phyloP scores from a whole-genome alignment of 495 filamentous ascomycete genomes.

The Penicillium malachiteum region DNA sequence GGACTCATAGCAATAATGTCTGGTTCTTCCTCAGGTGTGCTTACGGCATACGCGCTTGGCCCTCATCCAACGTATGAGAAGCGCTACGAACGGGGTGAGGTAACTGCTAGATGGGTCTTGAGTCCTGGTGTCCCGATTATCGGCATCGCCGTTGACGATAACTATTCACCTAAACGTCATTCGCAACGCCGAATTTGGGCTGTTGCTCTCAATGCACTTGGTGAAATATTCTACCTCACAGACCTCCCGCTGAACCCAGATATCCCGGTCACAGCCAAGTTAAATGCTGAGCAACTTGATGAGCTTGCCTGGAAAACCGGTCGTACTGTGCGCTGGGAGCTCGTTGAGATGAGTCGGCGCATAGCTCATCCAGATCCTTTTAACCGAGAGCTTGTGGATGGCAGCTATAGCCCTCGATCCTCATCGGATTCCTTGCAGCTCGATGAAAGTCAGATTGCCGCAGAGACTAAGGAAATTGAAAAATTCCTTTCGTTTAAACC shows the following conservation, averaged over 20 bases:
- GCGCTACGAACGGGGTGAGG: conserved; percentile 68
- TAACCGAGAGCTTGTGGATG: conserved; percentile 54
- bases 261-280: conserved; percentile 22
- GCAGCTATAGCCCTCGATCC: conserved; percentile 65
- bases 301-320: conserved; percentile 76
- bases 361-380: conserved; percentile 69
- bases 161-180: conserved; percentile 66
- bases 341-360: conserved; percentile 74
- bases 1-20: conserved; percentile 78
- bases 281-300: conserved; percentile 50
- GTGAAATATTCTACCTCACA: conserved; percentile 83
- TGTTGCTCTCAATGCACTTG: conserved; percentile 83
- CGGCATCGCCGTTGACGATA: conserved; percentile 79
- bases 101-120: conserved; percentile 83
- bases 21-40: conserved; percentile 82
- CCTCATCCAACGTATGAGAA: conserved; percentile 62
- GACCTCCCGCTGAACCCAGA: conserved; percentile 56
- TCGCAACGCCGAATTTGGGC: conserved; percentile 76
- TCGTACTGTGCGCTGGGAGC: conserved; percentile 73
- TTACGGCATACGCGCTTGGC: conserved; percentile 79
- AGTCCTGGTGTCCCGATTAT: conserved; percentile 93
- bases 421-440: conserved; percentile 73
- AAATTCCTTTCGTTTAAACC: conserved; percentile 72
- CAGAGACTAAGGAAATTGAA: conserved; percentile 80
- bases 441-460: conserved; percentile 63